These are phyloP conservation scores for Alternaria sp. DNA, from an alignment of 2,329 filamentous ascomycete species.

Conservation along the genomic window DNA sequence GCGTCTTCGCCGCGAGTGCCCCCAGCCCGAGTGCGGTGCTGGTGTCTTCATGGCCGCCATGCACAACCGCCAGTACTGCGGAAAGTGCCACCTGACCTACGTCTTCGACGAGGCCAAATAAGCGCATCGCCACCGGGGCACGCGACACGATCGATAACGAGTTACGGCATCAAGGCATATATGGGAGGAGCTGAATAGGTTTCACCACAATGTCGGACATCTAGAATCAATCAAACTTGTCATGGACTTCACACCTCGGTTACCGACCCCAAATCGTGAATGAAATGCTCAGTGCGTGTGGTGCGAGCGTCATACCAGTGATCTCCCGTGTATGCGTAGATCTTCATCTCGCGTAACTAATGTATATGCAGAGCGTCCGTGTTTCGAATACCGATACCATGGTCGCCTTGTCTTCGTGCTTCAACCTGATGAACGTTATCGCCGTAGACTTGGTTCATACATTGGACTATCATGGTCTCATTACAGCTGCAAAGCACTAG, in stretches of 20 bases:
- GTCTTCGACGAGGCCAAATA: conserved; percentile 74
- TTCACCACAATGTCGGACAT: conserved; percentile 36
- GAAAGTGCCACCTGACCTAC: conserved; percentile 75
- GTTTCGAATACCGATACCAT: no score
- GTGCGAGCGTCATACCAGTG: not conserved
- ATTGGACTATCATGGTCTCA: not conserved
- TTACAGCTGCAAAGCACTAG: not conserved
- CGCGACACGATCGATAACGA: conserved; percentile 34
- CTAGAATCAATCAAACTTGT: conserved; percentile 40
- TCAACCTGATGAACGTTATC: no score
- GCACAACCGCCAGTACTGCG: conserved; percentile 99
- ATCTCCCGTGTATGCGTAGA: not conserved
- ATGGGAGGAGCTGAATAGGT: conserved; percentile 35
- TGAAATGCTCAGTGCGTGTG: not conserved
- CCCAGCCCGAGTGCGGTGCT: conserved; percentile 84
- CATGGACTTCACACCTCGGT: conserved; percentile 20
- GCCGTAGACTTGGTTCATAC: no score
- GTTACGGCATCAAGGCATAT: conserved; percentile 37
- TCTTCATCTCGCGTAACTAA: not conserved
- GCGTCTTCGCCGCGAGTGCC: conserved; percentile 98
- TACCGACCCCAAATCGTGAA: not conserved
- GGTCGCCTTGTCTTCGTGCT: no score
- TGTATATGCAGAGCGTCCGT: not conserved
- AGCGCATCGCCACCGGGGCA: conserved; percentile 27
- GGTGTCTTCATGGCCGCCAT: conserved; percentile 99